Percentiles rank a stretch among this genome's conserved stretches.
Evolutionary conservation across 805 yeast species (phyloP).

Genomic region (Kodamaea nitidulidarum): DNA sequence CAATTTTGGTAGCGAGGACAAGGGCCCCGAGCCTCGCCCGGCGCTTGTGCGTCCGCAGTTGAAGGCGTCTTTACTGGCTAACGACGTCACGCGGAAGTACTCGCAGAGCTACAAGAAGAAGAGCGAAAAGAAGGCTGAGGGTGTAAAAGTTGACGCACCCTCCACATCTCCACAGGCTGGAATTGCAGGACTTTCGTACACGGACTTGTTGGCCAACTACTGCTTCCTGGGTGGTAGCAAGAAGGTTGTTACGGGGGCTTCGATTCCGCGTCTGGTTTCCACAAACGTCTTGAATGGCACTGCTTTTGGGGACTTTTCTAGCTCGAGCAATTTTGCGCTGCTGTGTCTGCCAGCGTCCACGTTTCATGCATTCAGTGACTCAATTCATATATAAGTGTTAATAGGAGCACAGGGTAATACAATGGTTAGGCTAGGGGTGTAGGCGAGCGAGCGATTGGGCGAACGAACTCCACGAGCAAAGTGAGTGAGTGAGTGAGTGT

Average conservation of each 20-base stretch:
- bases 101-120: conserved; percentile 27
- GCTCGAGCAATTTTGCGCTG: conserved; percentile 9
- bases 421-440: no score
- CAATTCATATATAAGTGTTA: conserved; percentile 25
- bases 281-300: conserved; percentile 4
- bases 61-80: conserved; percentile 17
- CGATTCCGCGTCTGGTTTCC: conserved; percentile 7
- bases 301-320: conserved; percentile 7
- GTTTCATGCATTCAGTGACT: conserved; percentile 32
- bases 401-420: background rate
- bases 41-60: conserved; percentile 15
- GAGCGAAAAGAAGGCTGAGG: background rate
- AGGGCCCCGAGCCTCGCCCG: background rate
- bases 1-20: conserved; percentile 10
- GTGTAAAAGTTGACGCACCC: no score
- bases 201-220: conserved; percentile 32
- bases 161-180: background rate
- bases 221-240: conserved; percentile 31
- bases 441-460: no score
- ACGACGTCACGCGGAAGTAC: conserved; percentile 18
- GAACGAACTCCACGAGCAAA: no score
- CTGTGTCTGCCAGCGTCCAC: conserved; percentile 28
- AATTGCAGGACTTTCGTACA: conserved; percentile 22
- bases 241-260: conserved; percentile 4
- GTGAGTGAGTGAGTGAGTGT: no score